These are phyloP conservation scores for Curvularia verruculosa DNA, from an alignment of 2,329 filamentous ascomycete genomes.

Conservation along the genomic window DNA sequence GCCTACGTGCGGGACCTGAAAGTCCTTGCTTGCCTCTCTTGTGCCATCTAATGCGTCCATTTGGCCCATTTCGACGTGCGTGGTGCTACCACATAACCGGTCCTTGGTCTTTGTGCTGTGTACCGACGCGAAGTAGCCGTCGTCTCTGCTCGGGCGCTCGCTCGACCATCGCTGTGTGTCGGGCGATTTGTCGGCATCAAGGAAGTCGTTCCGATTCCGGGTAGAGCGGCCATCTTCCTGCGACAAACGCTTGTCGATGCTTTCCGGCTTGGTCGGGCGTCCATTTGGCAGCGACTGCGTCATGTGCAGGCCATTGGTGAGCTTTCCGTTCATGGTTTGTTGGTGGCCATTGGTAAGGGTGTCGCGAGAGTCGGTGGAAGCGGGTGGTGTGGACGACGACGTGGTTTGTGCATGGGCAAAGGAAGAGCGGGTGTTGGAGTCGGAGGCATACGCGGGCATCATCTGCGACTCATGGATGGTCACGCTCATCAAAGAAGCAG, in stretches of 20 bases:
- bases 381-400: conserved; percentile 32
- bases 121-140: conserved; percentile 55
- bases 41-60: conserved; percentile 33
- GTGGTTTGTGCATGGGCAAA: conserved; percentile 44
- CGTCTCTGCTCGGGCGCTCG: conserved; percentile 47
- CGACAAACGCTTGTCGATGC: conserved; percentile 47
- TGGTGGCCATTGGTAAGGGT: conserved; percentile 36
- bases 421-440: conserved; percentile 47
- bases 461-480: conserved; percentile 46
- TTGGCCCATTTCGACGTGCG: conserved; percentile 47
- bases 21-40: conserved; percentile 41
- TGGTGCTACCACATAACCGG: conserved; percentile 34
- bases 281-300: conserved; percentile 47
- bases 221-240: conserved; percentile 35
- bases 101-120: conserved; percentile 46
- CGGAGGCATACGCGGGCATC: conserved; percentile 60
- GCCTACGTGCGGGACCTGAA: conserved; percentile 26
- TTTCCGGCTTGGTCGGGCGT: conserved; percentile 40
- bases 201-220: conserved; percentile 25
- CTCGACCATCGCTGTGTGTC: conserved; percentile 35
- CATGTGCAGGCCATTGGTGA: conserved; percentile 34
- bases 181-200: conserved; percentile 29
- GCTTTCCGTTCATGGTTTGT: conserved; percentile 43
- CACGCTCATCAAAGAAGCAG: conserved; percentile 41
- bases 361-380: conserved; percentile 30